phyloP scores from a whole-genome alignment of 805 yeast species.

The Yueomyces sp. region DNA sequence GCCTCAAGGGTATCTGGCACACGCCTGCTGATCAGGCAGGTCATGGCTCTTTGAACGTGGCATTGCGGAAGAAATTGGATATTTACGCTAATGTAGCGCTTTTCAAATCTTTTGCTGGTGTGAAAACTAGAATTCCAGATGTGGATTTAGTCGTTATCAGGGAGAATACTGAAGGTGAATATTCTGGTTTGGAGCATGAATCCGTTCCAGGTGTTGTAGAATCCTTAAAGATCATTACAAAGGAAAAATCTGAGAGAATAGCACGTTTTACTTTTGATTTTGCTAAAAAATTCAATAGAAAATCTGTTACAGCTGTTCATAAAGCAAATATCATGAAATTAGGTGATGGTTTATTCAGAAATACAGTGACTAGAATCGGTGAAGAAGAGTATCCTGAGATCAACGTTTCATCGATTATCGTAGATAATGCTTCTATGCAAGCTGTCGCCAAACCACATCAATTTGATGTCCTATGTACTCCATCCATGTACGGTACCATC shows the following conservation, averaged over 20 bases:
- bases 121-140: conserved; percentile 73
- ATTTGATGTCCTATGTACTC: conserved; percentile 94
- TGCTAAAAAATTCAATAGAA: conserved; percentile 84
- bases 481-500: conserved; percentile 96
- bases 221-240: conserved; percentile 88
- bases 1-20: conserved; percentile 89
- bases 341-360: conserved; percentile 95
- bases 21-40: conserved; percentile 72
- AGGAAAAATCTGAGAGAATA: conserved; percentile 89
- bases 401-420: conserved; percentile 82
- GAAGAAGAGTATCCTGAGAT: conserved; percentile 76
- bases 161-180: conserved; percentile 99
- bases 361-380: conserved; percentile 79
- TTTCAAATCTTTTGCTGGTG: conserved; percentile 90
- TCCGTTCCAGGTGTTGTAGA: conserved; percentile 97
- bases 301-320: conserved; percentile 91
- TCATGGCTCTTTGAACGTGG: conserved; percentile 83
- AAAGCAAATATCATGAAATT: conserved; percentile 98
- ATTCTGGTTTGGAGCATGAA: conserved; percentile 96
- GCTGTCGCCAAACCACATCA: conserved; percentile 97
- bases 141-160: conserved; percentile 91
- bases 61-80: conserved; percentile 90
- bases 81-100: conserved; percentile 91
- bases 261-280: conserved; percentile 96
- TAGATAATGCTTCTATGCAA: conserved; percentile 98